Percentiles rank a stretch among this genome's conserved stretches.
Conservation (phyloP, 164 flowering plant genomes). For the Sextonia rubra region DNA sequence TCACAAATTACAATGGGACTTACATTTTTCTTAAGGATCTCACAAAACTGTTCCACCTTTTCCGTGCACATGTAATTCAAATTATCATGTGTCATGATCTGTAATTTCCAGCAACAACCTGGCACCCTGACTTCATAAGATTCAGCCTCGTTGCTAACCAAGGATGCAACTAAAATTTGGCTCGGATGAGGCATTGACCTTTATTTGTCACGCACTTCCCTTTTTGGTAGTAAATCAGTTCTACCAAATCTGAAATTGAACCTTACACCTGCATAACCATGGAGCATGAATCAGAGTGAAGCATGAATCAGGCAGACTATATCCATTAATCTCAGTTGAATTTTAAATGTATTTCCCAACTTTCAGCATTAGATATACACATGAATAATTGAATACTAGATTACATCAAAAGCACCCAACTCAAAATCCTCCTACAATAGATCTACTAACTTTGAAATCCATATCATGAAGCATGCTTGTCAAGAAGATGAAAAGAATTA, state of each 20-base stretch:
- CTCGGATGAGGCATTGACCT: not conserved
- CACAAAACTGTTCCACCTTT: not conserved
- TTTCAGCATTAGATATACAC: too few species aligned
- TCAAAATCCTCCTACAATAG: not conserved
- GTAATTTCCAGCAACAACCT: not conserved
- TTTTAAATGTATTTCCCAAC: too few species aligned
- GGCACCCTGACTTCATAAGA: not conserved
- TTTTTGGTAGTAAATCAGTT: constrained; percentile 70
- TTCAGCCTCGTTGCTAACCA: not conserved
- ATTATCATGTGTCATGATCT: not conserved
- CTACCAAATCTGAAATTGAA: constrained; percentile 59
- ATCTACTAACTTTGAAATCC: not conserved
- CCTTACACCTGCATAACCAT: constrained; percentile 42
- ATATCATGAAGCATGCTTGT: not conserved
- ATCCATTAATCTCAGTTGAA: not conserved
- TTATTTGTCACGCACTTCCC: constrained; percentile 66
- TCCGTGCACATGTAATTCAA: not conserved
- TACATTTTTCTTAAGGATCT: not conserved
- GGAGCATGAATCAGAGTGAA: not conserved
- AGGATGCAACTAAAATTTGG: not conserved
- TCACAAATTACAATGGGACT: not conserved
- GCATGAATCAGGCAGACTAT: not conserved
- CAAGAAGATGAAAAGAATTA: not conserved
- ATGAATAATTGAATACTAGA: too few species aligned
- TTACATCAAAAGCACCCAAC: not conserved